Evolutionary conservation across 768 basidiomycete genomes (phyloP), one percentile per base, ranked within the genome.

Genomic region (Crucibulum laeve): DNA sequence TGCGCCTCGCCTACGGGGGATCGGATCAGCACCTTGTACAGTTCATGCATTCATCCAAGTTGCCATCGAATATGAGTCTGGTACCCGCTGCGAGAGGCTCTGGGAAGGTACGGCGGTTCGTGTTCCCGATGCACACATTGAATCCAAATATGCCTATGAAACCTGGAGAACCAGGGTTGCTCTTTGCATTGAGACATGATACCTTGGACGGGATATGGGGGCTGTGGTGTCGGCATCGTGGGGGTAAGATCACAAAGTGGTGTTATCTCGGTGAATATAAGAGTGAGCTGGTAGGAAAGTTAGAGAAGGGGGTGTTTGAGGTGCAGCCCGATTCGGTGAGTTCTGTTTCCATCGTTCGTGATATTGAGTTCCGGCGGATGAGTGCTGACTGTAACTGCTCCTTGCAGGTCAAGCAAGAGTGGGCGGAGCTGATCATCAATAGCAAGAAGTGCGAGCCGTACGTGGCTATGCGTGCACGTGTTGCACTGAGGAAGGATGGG

Each of bases 201-300:
- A 47, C 59, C n/a, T 25, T 54, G 11, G 15, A 48, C 4, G 32
- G 49, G 7, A 25, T 39, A 4, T 51, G 49, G 7, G 59, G 53
- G 50, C 48, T 55, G n/a, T 22, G 59, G 1, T 54, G 59, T 24
- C 38, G 53, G 4, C 53, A 50, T 28, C 28, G 34, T 4, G 21
- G 41, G 19, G n/a, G 17, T 5, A 46, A 37, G 0, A 37, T 44
- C 1, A 49, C 52, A 7, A 42, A 43, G 8, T 60, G 57, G 58
- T 35, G 45, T 4, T 62, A 62, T 41, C 47, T 58, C 15, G 60
- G 60, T 3, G 54, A 62, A 15, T 60, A 60, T 47, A 25, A 52
- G 24, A 49, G 46, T 35, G 39, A 38, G 0, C 21, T 55, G 8
- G 52, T 55, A 34, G 59, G 57, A 1, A 44, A 51, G 28, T 42